Evolutionary conservation across 1,139 yeast species (phyloP), one percentile per base, ranked within the genome.

Genomic region (Geotrichum reessii): DNA sequence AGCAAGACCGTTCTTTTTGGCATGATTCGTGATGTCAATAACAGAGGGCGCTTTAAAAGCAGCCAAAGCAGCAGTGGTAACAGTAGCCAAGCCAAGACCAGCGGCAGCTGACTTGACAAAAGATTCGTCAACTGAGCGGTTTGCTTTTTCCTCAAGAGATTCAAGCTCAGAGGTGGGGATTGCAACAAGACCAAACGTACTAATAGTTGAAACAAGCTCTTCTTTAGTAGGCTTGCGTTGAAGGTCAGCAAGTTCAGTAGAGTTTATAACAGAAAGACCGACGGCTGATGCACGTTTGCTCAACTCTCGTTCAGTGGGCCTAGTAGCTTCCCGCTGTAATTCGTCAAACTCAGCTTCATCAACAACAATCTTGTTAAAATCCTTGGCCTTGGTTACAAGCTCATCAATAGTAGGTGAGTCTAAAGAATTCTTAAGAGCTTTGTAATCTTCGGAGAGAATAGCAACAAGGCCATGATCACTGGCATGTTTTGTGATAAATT

Each of bases 371-470:
- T 47, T 37, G 27, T 50, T 50, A 22, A 71, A 64, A 8, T 70
- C 68, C 58, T 70, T 68, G 8, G 78, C 77, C 12, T 70, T 67
- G 40, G 71, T 63, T 17, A 68, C 63, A 40, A 74, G 12, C 4
- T 24, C n/a, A 8, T 52, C 55, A 28, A 52, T 17, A 52, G 42
- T 25, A 2, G 55, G 55, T 25, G 48, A n/a, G 24, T 40, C 42
- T 8, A 31, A 27, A 37, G 31, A 44, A 19, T 19, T 63, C 42
- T 69, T 58, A 24, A 70, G 61, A 2, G 63, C 58, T 37, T 69
- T 65, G 62, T 73, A 73, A 47, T 76, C 79, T 0, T 71, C 74
- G 12, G 66, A 58, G 4, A 75, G 66, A 49, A 79, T 60, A 0
- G 76, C 73, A n/a, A 73, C 72, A 53, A 37, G 44, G 0, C 81